Base-by-base conservation (phyloP, 2,329 filamentous ascomycete species). In the Neurospora sp. region DNA sequence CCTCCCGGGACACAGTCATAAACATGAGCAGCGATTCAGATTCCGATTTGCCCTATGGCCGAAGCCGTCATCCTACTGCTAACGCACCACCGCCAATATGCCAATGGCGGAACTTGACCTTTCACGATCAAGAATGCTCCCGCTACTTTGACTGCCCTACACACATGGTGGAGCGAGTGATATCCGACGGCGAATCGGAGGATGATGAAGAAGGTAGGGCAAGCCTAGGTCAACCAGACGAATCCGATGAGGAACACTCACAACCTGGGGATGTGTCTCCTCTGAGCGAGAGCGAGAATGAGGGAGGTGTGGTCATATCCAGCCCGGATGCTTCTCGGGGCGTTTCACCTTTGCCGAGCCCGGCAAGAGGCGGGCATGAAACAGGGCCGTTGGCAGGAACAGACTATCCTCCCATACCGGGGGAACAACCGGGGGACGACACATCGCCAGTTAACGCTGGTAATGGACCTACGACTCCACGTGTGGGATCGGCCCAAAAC, bases 131-230 rank as follows among this genome's bases (percentile, higher is more conserved):
- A 67, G 83, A 85, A 75, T 84, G 83, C 74, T 79, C 79, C 11
- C 80, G 80, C 66, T 85, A 79, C 75, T 80, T 83, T 70, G 84
- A 86, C 76, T 85, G 83, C 62, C 84, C 83, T 39, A 81, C 82
- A 4, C 84, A 86, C 70, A 71, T 78, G 19, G 73, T 83, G 66
- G 81, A 81, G 74, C 79, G 83, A 68, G 74, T 74, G 37, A 70
- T 79, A 23, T 80, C 80, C n/a, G 76, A 77, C 70, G 73, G 74
- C 33, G 72, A 71, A 19, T 71, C 71, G 6, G 72, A 72, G 8
- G 40, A 23, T 12, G 70, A 74, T 41, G 72, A 67, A 8, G 70
- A 72, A 6, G 19, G 68, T 70, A 57, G 67, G 62, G 46, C 66
- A 38, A 70, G 66, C 66, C 66, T 69, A 11, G 67, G 46, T 19